Evolutionary conservation across 1,139 yeast genomes (phyloP).

Genomic region (Pichia sp.): DNA sequence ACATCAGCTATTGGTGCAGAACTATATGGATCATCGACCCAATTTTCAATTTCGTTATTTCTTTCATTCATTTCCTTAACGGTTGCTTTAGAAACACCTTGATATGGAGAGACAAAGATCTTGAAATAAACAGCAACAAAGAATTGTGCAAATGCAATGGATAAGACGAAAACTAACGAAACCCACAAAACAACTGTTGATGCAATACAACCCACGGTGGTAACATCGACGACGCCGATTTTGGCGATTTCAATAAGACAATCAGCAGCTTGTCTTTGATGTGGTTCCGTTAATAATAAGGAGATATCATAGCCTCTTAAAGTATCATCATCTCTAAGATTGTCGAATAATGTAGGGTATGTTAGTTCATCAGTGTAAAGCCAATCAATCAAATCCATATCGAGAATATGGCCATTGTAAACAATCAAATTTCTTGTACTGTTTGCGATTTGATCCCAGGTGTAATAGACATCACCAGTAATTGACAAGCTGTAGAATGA

Average conservation of each 20-base stretch:
- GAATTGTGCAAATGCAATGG: constrained; percentile 76
- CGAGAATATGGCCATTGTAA: constrained; percentile 84
- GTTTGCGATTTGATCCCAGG: constrained; percentile 84
- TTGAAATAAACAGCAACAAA: constrained; percentile 84
- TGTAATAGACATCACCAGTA: constrained; percentile 77
- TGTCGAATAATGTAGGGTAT: constrained; percentile 71
- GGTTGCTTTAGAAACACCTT: constrained; percentile 68
- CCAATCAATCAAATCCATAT: constrained; percentile 75
- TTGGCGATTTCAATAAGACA: constrained; percentile 86
- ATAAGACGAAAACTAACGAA: constrained; percentile 79
- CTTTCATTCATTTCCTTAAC: constrained; percentile 43
- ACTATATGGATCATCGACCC: constrained; percentile 54
- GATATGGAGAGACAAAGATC: constrained; percentile 75
- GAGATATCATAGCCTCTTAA: constrained; percentile 82
- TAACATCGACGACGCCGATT: constrained; percentile 88
- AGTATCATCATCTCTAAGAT: constrained; percentile 51
- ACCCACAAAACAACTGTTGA: constrained; percentile 77
- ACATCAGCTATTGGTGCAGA: constrained; percentile 58
- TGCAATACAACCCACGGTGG: constrained; percentile 95
- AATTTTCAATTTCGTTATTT: constrained; percentile 49
- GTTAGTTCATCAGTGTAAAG: constrained; percentile 63
- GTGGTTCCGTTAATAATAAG: constrained; percentile 64
- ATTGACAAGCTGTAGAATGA: constrained; percentile 60
- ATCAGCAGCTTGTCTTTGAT: constrained; percentile 69
- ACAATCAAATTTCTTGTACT: constrained; percentile 78